Evolutionary conservation across 2,329 filamentous ascomycete genomes (phyloP).

Genomic region (Eutypella sp.): DNA sequence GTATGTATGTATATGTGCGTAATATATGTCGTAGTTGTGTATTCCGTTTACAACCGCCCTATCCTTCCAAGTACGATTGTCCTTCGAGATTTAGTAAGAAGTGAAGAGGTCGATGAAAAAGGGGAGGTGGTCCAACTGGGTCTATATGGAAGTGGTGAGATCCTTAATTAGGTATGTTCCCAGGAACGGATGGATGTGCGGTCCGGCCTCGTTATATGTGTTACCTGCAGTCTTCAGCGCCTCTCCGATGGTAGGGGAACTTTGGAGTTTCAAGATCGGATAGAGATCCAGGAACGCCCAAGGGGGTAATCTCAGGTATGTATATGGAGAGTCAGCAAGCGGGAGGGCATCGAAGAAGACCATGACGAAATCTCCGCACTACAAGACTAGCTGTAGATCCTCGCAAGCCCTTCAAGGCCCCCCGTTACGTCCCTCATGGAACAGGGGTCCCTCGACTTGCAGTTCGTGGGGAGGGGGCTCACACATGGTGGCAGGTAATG

Average conservation of each 20-base stretch:
- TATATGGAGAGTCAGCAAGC: background rate
- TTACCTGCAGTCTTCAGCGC: background rate
- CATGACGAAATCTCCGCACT: conserved; percentile 1
- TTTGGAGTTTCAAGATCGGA: background rate
- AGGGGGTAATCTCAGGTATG: background rate
- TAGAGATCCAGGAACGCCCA: background rate
- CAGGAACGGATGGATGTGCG: background rate
- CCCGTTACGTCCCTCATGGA: background rate
- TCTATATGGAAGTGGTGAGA: no score
- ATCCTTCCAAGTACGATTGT: no score
- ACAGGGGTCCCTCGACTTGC: background rate
- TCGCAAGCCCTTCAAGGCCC: background rate
- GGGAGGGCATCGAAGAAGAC: background rate
- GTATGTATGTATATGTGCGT: background rate
- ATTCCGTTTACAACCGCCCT: no score
- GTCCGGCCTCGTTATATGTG: background rate
- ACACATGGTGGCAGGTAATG: background rate
- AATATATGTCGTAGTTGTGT: background rate
- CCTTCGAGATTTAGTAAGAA: no score
- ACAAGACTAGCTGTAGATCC: background rate
- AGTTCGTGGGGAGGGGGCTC: background rate
- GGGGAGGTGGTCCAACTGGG: no score
- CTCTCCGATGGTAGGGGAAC: background rate
- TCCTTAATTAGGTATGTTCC: background rate
- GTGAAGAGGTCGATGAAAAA: no score